Evolutionary conservation across 2,329 filamentous ascomycete species (phyloP), one percentile per base, ranked within the genome.

Genomic region (Curvularia hawaiiensis): DNA sequence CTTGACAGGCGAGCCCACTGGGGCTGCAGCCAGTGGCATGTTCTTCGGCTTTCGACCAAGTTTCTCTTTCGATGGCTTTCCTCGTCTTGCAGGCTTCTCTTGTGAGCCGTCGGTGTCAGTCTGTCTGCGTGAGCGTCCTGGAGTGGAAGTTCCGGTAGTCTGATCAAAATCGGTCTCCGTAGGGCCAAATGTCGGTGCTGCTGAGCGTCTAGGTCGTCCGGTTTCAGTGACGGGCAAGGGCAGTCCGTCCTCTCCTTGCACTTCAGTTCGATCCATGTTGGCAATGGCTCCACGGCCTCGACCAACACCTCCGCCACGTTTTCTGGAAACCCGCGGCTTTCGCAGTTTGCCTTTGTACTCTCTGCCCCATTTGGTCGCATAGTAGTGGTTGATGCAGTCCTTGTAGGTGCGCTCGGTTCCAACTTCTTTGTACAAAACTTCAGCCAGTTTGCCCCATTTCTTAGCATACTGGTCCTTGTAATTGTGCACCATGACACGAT

Each of bases 351-450:
- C 89, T 73, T 93, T 92, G 59, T 93, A 87, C 61, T 90, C 88
- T 41, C 87, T 84, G 46, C 87, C 83, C 77, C 89, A 89, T 78
- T 87, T 95, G 71, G 89, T 90, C 61, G 90, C 82, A 75, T 95
- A 95, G 76, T 95, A 95, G 75, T 93, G 92, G 71, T 92, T 89
- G 65, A 95, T 95, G 75, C 89, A 92, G 46, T 90, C 85, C 63
- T 89, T 88, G 75, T 91, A 92, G 67, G 90, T 87, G 24, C 90
- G 86, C 30, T 84, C 82, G 0, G 84, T 83, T 6, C 73, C 73
- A 41, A 70, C 69, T 48, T 75, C 71, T 58, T 75, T 74, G 54
- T 73, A 69, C 18, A 94, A 78, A 24, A 83, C 82, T 57, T 89
- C 86, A 5, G 90, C 89, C 56, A 95, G 87, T 66, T 86, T 87